These are phyloP conservation scores for Collybia sp. DNA, from an alignment of 768 basidiomycete species.

Conservation along the genomic window DNA sequence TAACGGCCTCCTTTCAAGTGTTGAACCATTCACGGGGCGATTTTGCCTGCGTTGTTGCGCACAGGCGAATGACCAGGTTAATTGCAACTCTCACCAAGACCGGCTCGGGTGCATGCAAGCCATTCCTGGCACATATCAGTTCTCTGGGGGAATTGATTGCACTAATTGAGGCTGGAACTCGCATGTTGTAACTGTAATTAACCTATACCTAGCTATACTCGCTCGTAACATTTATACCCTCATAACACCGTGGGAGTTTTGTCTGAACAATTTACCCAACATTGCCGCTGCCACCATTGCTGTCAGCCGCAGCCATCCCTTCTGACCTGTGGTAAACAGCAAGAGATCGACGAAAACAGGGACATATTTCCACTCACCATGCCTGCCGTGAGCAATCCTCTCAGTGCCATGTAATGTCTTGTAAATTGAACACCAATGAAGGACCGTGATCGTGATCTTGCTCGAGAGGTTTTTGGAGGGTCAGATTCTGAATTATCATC, in stretches of 20 bases:
- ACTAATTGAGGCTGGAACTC: too few species aligned
- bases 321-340: too few species aligned
- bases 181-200: too few species aligned
- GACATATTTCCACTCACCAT: neutral
- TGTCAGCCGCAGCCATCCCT: too few species aligned
- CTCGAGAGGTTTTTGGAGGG: constrained; percentile 76
- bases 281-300: too few species aligned
- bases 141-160: constrained; percentile 17
- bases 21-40: constrained; percentile 39
- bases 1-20: constrained; percentile 17
- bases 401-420: neutral
- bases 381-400: neutral
- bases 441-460: constrained; percentile 35
- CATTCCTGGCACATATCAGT: constrained; percentile 42
- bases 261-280: too few species aligned
- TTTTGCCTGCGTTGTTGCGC: constrained; percentile 49
- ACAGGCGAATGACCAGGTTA: constrained; percentile 32
- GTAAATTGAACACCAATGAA: neutral
- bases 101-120: constrained; percentile 34
- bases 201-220: too few species aligned
- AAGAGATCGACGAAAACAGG: neutral
- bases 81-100: constrained; percentile 50
- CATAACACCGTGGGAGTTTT: too few species aligned
- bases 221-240: too few species aligned
- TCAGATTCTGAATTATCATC: constrained; percentile 82